A percentile compares a stretch with the other conserved stretches of the same genome.
Conservation (phyloP, 2,329 filamentous ascomycete species). For the Daldinia eschscholtzii region DNA sequence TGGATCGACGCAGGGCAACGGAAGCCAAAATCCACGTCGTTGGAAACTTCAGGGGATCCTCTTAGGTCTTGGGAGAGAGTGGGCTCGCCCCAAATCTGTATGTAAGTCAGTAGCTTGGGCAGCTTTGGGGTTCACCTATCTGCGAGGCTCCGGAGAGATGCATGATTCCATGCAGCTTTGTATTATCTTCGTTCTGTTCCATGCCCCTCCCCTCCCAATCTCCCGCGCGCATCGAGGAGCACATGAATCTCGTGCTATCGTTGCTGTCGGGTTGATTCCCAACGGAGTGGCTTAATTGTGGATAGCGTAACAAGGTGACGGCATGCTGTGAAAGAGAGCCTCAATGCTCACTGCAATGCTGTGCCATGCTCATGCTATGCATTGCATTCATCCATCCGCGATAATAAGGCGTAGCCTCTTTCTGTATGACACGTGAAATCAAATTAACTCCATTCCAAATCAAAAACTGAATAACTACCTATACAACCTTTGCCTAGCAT, state of each 20-base stretch:
- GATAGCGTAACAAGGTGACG: constrained; percentile 48
- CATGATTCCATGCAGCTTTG: constrained; percentile 50
- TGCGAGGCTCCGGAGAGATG: constrained; percentile 48
- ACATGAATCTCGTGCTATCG: constrained; percentile 51
- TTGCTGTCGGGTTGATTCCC: constrained; percentile 47
- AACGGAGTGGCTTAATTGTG: constrained; percentile 44
- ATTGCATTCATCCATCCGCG: constrained; percentile 48
- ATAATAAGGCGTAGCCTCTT: constrained; percentile 16
- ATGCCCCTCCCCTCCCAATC: constrained; percentile 19
- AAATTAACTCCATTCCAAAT: constrained; percentile 17
- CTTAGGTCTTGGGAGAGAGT: constrained; percentile 32
- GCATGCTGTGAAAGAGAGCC: constrained; percentile 50
- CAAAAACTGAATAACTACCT: constrained; percentile 6
- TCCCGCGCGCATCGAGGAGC: constrained; percentile 30
- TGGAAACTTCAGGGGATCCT: constrained; percentile 34
- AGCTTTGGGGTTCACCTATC: constrained; percentile 40
- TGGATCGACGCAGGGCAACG: constrained; percentile 44
- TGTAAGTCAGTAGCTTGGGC: constrained; percentile 14
- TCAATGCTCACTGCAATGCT: constrained; percentile 50
- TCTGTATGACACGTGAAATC: constrained; percentile 27
- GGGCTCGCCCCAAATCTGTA: constrained; percentile 28
- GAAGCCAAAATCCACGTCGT: constrained; percentile 46
- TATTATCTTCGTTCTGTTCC: constrained; percentile 31
- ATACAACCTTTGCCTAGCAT: constrained; percentile 1
- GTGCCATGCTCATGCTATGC: constrained; percentile 51